phyloP scores from a whole-genome alignment of 108 stramenopile species.

The Cylindrotheca fusiformis region DNA sequence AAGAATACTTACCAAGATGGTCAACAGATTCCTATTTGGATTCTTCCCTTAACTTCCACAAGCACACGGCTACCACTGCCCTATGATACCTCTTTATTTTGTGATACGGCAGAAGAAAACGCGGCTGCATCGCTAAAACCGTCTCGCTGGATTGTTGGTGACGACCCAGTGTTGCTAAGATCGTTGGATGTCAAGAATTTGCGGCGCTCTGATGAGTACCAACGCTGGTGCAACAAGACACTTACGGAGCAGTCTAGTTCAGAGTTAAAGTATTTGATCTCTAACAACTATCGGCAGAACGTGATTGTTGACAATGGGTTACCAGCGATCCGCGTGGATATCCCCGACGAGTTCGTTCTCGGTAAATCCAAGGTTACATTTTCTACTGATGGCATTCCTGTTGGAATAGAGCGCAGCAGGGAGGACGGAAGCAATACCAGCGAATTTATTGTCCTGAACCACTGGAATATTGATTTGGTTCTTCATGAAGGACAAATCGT shows the following conservation, averaged over 20 bases:
- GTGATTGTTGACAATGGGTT: neutral
- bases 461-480: neutral
- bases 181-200: neutral
- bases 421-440: neutral
- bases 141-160: neutral
- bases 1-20: neutral
- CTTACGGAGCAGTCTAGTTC: neutral
- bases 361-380: too few relatives aligned
- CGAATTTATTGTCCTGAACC: neutral
- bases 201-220: neutral
- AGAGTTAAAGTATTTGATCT: neutral
- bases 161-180: neutral
- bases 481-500: neutral
- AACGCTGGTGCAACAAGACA: neutral
- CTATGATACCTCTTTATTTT: neutral
- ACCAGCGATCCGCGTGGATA: neutral
- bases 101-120: neutral
- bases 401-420: neutral
- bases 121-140: neutral
- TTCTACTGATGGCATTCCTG: too few relatives aligned
- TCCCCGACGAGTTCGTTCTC: too few relatives aligned
- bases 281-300: neutral
- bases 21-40: neutral
- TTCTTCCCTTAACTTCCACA: neutral
- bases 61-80: neutral